Evolutionary conservation across 257 asterid species (phyloP).

Genomic region (Agastache rugosa): DNA sequence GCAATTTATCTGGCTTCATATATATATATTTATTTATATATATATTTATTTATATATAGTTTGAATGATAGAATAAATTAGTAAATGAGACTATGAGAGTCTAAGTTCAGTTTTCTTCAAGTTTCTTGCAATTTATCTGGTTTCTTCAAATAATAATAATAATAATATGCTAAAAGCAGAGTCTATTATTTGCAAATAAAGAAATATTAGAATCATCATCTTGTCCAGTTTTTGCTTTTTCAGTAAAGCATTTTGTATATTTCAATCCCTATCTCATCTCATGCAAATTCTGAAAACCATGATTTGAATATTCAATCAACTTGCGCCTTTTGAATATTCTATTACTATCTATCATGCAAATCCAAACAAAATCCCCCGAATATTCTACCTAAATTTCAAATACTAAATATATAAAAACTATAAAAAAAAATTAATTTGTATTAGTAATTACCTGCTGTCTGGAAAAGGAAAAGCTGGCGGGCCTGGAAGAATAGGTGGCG

Average conservation of each 20-base stretch:
- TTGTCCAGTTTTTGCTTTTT: not conserved
- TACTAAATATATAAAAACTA: not conserved
- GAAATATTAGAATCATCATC: too few species aligned
- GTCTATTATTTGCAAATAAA: too few species aligned
- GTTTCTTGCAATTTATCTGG: not conserved
- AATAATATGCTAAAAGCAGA: not conserved
- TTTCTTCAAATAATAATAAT: not conserved
- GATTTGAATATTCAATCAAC: conserved; percentile 30
- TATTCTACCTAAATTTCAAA: conserved; percentile 9
- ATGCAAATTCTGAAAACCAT: not conserved
- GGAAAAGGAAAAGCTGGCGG: conserved; percentile 69
- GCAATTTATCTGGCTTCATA: not conserved
- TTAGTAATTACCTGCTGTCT: conserved; percentile 61
- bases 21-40: too few species aligned
- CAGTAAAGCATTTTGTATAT: not conserved
- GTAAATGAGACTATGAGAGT: not conserved
- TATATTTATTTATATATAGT: too few species aligned
- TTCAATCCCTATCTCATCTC: not conserved
- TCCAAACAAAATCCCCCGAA: conserved; percentile 11
- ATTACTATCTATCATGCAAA: not conserved
- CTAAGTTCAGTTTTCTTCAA: not conserved
- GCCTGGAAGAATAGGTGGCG: conserved; percentile 40
- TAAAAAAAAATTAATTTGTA: not conserved
- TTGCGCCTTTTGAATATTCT: conserved; percentile 32
- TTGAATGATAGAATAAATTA: not conserved